phyloP scores from a whole-genome alignment of 2,329 filamentous ascomycete species.

The Aspergillus fructus region DNA sequence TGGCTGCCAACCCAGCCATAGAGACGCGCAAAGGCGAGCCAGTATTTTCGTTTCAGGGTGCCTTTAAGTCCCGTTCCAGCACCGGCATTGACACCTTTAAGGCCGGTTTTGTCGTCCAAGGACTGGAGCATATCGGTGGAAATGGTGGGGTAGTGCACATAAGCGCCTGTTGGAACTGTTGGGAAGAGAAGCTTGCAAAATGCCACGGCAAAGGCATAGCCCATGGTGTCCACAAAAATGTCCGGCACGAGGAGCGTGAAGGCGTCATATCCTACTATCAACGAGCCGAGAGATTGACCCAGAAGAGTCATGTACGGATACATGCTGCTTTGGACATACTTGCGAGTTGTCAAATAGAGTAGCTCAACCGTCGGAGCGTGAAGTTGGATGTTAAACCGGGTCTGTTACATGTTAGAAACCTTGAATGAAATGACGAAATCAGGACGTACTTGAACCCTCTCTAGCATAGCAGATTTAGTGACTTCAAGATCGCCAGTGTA shows the following conservation, averaged over 20 bases:
- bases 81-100: constrained; percentile 78
- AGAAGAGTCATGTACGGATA: constrained; percentile 92
- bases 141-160: constrained; percentile 97
- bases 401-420: constrained; percentile 45
- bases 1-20: constrained; percentile 82
- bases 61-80: constrained; percentile 72
- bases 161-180: constrained; percentile 78
- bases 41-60: constrained; percentile 74
- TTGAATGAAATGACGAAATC: background rate
- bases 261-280: constrained; percentile 86
- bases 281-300: constrained; percentile 87
- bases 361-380: constrained; percentile 81
- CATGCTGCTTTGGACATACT: constrained; percentile 80
- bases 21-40: constrained; percentile 76
- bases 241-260: constrained; percentile 91
- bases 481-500: constrained; percentile 95
- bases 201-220: constrained; percentile 87
- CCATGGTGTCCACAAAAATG: constrained; percentile 96
- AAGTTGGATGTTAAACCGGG: constrained; percentile 88
- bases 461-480: constrained; percentile 74
- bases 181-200: constrained; percentile 81
- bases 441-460: constrained; percentile 66
- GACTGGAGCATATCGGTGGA: constrained; percentile 95
- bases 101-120: constrained; percentile 65
- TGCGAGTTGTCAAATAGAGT: constrained; percentile 83